Base-by-base conservation (phyloP, 139 green algal species). In the Chlamydomonas asymmetrica region DNA sequence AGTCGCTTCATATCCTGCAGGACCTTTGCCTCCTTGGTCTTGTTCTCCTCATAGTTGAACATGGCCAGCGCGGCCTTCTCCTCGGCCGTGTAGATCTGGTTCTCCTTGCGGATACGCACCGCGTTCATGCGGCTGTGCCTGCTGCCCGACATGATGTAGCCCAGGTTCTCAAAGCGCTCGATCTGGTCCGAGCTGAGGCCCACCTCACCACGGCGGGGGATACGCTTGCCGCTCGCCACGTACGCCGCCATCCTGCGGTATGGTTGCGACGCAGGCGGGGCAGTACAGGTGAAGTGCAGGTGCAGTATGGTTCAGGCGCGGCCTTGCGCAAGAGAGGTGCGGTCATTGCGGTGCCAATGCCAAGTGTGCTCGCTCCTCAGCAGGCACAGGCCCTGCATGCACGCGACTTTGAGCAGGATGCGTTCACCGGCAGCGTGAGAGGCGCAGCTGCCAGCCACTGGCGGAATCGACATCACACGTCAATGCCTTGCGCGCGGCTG, bases 41-140 rank as follows among this genome's bases (percentile, higher is more conserved):
- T 94, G 76, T 97, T 97, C 84, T 98, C 96, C 84, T 99, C 96
- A 75, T 95, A 97, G 87, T 99, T 99, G 83, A 97, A 94, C 93
- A 98, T 97, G 5, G 96, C 96, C 78, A 99, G 86, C 35, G 96
- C 96, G 23, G 93, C 89, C 84, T 98, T 98, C 82, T 99, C 96
- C 80, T 99, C 96, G 0, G 96, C 96, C 0, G 80, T 96, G 89
- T 99, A 99, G 50, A 99, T 90, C 88, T 97, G 91, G 88, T 96
- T 97, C 75, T 97, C 91, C 80, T 97, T 97, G 60, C 94, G 88
- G 72, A 99, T 96, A 61, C 96, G 93, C 48, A 99, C 92, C 8
- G 96, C 96, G 71, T 98, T 98, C 96, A 99, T 99, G 63, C 96
- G 88, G 76, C 88, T 90, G 89, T 99, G 96, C 31, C 96, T 73